These are phyloP conservation scores for Chenopodium suecicum DNA, from an alignment of 148 eudicot species.

Conservation along the genomic window DNA sequence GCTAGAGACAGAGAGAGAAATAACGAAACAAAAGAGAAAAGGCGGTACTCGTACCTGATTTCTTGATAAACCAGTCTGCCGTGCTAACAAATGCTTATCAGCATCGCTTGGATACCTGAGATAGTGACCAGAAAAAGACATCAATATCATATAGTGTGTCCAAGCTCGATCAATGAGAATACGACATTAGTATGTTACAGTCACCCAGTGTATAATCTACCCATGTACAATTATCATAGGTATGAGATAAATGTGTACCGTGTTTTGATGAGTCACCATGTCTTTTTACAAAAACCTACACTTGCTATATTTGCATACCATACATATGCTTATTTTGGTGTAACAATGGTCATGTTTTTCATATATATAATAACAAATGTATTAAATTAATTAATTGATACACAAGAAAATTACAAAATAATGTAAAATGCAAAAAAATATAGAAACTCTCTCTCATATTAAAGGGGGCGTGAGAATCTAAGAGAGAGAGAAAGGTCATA, in stretches of 20 bases:
- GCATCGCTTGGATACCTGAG: slow-evolving; percentile 98
- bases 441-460: background rate
- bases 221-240: no score
- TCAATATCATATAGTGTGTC: background rate
- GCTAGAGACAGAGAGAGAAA: background rate
- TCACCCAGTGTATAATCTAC: background rate
- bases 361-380: no score
- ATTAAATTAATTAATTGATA: no score
- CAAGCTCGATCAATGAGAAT: background rate
- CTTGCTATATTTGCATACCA: no score
- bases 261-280: no score
- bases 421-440: background rate
- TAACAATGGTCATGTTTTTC: no score
- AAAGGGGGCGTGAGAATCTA: slow-evolving; percentile 52
- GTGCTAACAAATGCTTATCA: slow-evolving; percentile 76
- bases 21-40: background rate
- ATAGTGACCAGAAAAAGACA: slow-evolving; percentile 34
- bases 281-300: no score
- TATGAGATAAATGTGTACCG: no score
- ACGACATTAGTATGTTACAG: background rate
- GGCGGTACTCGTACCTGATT: slow-evolving; percentile 49
- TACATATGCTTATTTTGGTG: no score
- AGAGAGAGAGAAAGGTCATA: slow-evolving; percentile 29
- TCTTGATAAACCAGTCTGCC: slow-evolving; percentile 92
- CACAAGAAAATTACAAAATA: background rate